Percentiles rank a stretch among this genome's conserved stretches.
Conservation (phyloP, 495 filamentous ascomycete genomes). For the Penicillium goetzii region DNA sequence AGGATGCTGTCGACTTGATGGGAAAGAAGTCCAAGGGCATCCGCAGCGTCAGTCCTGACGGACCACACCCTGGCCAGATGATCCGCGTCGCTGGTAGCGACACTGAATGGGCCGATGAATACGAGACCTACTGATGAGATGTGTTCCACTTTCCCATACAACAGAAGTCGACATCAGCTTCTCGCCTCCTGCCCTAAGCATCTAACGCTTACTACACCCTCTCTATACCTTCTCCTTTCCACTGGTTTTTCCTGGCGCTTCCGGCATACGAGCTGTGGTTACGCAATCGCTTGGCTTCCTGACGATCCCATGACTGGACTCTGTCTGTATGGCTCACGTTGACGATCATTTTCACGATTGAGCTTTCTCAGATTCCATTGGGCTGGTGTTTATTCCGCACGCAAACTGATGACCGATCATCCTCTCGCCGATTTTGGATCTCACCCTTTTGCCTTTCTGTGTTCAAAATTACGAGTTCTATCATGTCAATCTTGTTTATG, state of each 20-base stretch:
- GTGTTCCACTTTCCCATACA: background rate
- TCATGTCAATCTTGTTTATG: conserved; percentile 36
- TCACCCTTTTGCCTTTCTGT: conserved; percentile 23
- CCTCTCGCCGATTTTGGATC: conserved; percentile 13
- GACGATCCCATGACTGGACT: conserved; percentile 35
- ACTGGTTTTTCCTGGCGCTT: conserved; percentile 19
- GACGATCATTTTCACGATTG: conserved; percentile 28
- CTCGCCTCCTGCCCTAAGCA: background rate
- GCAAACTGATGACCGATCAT: conserved; percentile 10
- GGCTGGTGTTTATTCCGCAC: conserved; percentile 22
- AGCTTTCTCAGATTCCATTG: conserved; percentile 23
- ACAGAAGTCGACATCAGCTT: conserved; percentile 11
- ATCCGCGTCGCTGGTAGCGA: conserved; percentile 53
- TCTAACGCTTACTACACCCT: conserved; percentile 10
- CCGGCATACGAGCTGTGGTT: conserved; percentile 23
- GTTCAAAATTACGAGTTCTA: conserved; percentile 35
- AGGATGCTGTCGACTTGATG: conserved; percentile 53
- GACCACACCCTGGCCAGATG: conserved; percentile 43
- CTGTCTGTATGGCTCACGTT: conserved; percentile 28
- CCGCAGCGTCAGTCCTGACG: conserved; percentile 51
- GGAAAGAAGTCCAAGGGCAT: conserved; percentile 60
- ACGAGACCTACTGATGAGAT: conserved; percentile 46
- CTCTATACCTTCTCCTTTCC: conserved; percentile 14
- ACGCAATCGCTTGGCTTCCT: conserved; percentile 28
- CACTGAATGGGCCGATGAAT: conserved; percentile 54